phyloP scores from a whole-genome alignment of 495 filamentous ascomycete genomes.

The Xylaria flabelliformis region DNA sequence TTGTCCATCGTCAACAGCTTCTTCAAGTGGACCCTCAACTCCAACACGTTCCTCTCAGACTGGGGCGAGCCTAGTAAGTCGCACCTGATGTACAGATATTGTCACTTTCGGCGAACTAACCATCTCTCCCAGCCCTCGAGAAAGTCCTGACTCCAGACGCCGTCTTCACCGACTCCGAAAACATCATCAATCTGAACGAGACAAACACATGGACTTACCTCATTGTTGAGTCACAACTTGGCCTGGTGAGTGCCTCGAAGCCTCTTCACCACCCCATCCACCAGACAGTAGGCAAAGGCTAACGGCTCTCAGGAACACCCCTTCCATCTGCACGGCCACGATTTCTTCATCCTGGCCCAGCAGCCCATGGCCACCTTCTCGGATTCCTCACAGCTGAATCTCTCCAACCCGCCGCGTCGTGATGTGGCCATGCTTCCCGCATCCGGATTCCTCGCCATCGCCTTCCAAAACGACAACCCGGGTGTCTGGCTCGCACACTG shows the following conservation, averaged over 20 bases:
- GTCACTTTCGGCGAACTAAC: not conserved
- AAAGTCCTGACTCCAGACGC: conserved; percentile 44
- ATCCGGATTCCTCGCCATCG: conserved; percentile 56
- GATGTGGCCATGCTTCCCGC: conserved; percentile 64
- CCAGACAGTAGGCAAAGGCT: conserved; percentile 27
- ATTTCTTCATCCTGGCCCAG: conserved; percentile 64
- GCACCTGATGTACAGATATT: not conserved
- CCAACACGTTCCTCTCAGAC: conserved; percentile 48
- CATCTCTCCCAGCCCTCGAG: conserved; percentile 38
- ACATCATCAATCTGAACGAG: conserved; percentile 46
- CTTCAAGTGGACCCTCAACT: conserved; percentile 53
- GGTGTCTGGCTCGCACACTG: conserved; percentile 62
- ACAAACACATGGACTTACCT: conserved; percentile 52
- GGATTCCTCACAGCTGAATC: conserved; percentile 41
- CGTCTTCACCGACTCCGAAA: conserved; percentile 39
- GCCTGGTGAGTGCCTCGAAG: conserved; percentile 19
- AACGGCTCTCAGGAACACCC: conserved; percentile 43
- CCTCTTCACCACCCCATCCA: conserved; percentile 25
- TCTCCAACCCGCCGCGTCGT: conserved; percentile 58
- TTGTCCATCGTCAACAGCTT: conserved; percentile 37
- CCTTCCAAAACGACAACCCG: conserved; percentile 64
- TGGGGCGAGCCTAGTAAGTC: conserved; percentile 48
- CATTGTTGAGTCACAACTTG: conserved; percentile 40
- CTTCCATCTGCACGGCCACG: conserved; percentile 64
- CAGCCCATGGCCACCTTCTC: conserved; percentile 32